phyloP scores from a whole-genome alignment of 169 alveolate genomes.

The Babesia ovis region DNA sequence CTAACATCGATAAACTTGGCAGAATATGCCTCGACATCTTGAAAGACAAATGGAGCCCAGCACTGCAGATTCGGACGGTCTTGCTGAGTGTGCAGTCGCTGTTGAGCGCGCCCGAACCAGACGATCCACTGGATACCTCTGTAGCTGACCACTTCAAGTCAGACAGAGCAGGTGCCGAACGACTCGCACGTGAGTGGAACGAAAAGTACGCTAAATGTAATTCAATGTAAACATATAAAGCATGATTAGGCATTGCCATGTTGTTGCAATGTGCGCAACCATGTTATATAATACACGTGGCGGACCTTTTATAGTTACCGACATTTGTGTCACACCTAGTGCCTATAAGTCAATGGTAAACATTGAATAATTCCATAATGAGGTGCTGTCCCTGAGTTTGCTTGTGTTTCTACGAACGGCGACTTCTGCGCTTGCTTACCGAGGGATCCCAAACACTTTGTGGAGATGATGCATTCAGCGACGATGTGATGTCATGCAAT shows the following conservation, averaged over 20 bases:
- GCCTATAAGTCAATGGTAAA: too few relatives aligned
- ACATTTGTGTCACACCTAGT: too few relatives aligned
- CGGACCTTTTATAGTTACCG: too few relatives aligned
- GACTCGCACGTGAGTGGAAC: conserved; percentile 90
- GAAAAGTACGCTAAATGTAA: conserved; percentile 83
- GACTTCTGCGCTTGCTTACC: neutral
- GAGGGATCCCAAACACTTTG: neutral
- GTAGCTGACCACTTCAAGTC: conserved; percentile 95
- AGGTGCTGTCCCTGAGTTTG: neutral
- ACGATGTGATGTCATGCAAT: conserved; percentile 16
- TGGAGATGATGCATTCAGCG: neutral
- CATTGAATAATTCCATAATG: neutral
- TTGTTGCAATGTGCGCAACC: neutral
- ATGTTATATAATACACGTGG: too few relatives aligned
- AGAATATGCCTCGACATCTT: conserved; percentile 97
- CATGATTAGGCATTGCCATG: neutral
- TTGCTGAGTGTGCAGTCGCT: conserved; percentile 95
- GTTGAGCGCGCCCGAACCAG: conserved; percentile 97
- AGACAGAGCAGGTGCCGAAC: conserved; percentile 89
- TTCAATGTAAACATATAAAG: conserved; percentile 6
- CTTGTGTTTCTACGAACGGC: neutral
- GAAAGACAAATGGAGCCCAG: conserved; percentile 99
- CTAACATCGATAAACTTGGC: conserved; percentile 97
- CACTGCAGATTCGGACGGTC: conserved; percentile 96
- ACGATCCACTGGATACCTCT: conserved; percentile 94